Evolutionary conservation across 129 eudicot genomes (phyloP), one percentile per base, ranked within the genome.

Genomic region (Glebionis coronaria): DNA sequence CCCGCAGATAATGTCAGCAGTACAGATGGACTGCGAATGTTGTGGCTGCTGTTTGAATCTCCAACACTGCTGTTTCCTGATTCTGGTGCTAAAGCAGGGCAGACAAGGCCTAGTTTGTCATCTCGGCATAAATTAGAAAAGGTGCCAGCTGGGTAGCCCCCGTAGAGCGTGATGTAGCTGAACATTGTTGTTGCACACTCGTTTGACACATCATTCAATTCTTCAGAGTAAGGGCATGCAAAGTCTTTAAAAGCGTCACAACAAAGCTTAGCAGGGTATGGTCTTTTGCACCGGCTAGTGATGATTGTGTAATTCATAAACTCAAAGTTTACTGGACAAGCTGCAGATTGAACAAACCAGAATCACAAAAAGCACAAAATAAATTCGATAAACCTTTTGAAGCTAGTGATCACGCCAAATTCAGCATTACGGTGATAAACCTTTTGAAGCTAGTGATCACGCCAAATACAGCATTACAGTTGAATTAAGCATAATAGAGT

Each of bases 241-340:
- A 88, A 78, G n/a, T 82, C 88, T 69, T 78, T 82, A 15, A 84
- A 78, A 45, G 96, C 84, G 14, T 58, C 55, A 61, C 96, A 88
- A 65, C 96, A 88, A 52, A 65, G 56, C 0, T 80, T 31, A 10
- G 88, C 71, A 10, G 82, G 77, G 78, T 80, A 88, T 13, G 96
- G 96, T 44, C 91, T 91, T 59, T 82, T 82, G 91, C 96, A 88
- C 47, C 56, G 75, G 76, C 86, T 82, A 9, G 88, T 88, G 65
- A 88, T 75, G 73, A 82, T 74, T 3, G 88, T 78, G 81, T 88
- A 88, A 74, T 88, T 88, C 79, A 67, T 56, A 64, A 65, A 54
- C 76, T 88, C 95, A n/a, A 88, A 82, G 75, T 82, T 73, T 19
- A 80, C 80, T 38, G 92, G 90, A 62, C 95, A 90, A 38, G 82